Base-by-base conservation (phyloP, 306 rosid genomes). In the Canavalia ensiformis region DNA sequence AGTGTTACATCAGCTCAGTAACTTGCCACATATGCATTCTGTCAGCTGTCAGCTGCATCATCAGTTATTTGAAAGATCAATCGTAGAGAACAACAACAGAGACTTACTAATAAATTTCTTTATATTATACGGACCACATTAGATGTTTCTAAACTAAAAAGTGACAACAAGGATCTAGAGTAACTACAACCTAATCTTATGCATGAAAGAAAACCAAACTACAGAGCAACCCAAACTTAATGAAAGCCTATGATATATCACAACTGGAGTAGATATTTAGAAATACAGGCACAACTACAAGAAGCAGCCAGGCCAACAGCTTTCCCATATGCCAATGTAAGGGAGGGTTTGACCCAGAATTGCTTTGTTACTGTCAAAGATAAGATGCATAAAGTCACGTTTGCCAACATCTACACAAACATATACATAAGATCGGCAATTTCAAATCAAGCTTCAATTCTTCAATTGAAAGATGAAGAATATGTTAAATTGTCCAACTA, bases 401-500 rank as follows among this genome's bases (percentile, higher is more conserved):
- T 2, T 49, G 6, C 9, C 31, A 49, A 52, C 45, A 70, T 70
- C 60, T 54, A 31, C 6, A 70, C 6, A 7, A 49, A 41, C 39
- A 49, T 71, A 33, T 52, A 7, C 62, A 58, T 6, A 54, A 71
- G 8, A 71, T 71, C 1, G 6, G 45, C 46, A 33, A 50, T 30
- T 33, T 12, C 25, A 70, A 12, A 30, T 50, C 68, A 10, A 39
- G 35, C 2, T 9, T 62, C 68, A 62, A 12, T 6, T 34, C 44
- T 62, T 37, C 45, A 35, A 52, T 72, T 52, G 42, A 57, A 39
- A 9, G 41, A 74, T 56, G 67, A 73, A 35, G 65, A 34, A 37
- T 73, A 12, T 71, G 41, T 37, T 72, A 31, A 9, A 34, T 37
- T 52, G 35, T 52, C 64, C 64, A 7, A 51, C 18, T 18, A 72